Evolutionary conservation across 208 protist species (phyloP), one percentile per base, ranked within the genome.

Genomic region (Tritrichomonas musculus): DNA sequence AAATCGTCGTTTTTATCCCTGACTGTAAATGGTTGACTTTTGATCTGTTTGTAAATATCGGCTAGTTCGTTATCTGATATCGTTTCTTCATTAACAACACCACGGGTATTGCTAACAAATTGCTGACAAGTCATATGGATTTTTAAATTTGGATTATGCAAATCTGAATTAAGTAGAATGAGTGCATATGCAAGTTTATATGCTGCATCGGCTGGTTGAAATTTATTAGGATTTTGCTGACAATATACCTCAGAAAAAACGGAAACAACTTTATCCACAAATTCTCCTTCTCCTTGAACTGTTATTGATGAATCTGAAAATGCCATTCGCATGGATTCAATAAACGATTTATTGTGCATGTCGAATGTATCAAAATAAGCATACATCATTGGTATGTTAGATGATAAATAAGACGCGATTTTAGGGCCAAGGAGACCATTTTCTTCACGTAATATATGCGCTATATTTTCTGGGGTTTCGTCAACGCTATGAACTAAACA

Each of bases 131-230:
- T 94, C 95, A 96, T 96, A 77, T 94, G 94, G 11, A 88, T 92
- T 36, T 72, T 92, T 0, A 96, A 53, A 92, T 92, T 77, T 0
- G 93, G 92, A 64, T 93, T 95, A 55, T 95, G 93, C 27, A 80
- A 20, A 93, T 96, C 94, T 0, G 95, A 95, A 92, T 96, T 95
- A 60, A 96, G 95, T 95, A 96, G 95, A 93, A 96, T 94, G 50
- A 95, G 93, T 9, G 95, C 33, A 92, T 94, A 96, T 30, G 95
- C 93, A 47, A 96, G 84, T 30, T 95, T 93, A 82, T 94, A 95
- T 9, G 93, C 93, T 20, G 92, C 66, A 93, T 95, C 88, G 33
- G 50, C 17, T 57, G 77, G 11, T n/a, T 30, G 47, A 9, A 93
- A 73, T 30, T 27, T 88, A 49, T 77, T 73, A 27, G 92, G 92